These are phyloP conservation scores for Hemerocallis citrina DNA, from an alignment of 106 monocot species.

Conservation along the genomic window DNA sequence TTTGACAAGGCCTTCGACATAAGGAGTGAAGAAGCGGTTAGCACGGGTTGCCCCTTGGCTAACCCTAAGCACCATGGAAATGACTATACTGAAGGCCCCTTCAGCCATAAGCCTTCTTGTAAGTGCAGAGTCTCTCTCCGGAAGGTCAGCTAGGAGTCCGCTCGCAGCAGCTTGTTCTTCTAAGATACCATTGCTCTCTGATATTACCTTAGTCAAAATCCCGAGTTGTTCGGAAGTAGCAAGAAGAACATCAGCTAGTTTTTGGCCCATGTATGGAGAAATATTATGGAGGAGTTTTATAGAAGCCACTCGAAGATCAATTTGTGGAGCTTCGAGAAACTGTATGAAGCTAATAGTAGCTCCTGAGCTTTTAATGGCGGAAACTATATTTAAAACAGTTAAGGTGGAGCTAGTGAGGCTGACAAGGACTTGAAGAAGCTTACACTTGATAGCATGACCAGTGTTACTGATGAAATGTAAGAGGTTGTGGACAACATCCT, in stretches of 20 bases:
- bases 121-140: conserved; percentile 56
- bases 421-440: conserved; percentile 84
- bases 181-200: conserved; percentile 52
- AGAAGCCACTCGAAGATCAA: conserved; percentile 61
- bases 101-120: conserved; percentile 56
- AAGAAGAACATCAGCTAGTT: conserved; percentile 58
- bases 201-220: conserved; percentile 49
- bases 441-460: conserved; percentile 81
- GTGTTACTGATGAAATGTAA: conserved; percentile 95
- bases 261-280: conserved; percentile 67
- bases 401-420: conserved; percentile 59
- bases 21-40: conserved; percentile 48
- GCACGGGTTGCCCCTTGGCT: conserved; percentile 48
- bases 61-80: conserved; percentile 44
- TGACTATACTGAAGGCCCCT: conserved; percentile 50
- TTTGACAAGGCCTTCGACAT: conserved; percentile 64
- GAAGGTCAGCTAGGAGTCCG: conserved; percentile 71
- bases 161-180: conserved; percentile 89
- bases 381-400: conserved; percentile 49
- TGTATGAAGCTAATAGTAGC: conserved; percentile 81
- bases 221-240: conserved; percentile 50
- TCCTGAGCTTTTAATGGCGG: conserved; percentile 82
- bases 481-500: conserved; percentile 75
- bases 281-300: conserved; percentile 78
- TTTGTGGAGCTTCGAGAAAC: conserved; percentile 75